Evolutionary conservation across 768 basidiomycete genomes (phyloP), one percentile per base, ranked within the genome.

Genomic region (Dentipellis sp.): DNA sequence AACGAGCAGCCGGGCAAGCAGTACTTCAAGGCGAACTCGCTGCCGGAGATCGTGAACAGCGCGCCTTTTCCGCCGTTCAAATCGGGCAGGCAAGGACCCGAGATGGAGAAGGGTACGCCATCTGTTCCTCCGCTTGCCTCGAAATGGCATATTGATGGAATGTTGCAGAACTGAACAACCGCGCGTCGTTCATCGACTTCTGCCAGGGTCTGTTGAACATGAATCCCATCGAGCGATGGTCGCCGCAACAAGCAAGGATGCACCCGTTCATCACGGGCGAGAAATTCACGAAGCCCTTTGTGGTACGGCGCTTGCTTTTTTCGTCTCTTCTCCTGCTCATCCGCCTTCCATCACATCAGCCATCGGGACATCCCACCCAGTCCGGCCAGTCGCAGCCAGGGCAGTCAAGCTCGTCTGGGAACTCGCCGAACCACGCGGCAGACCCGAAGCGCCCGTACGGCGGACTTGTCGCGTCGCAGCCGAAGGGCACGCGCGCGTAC

Each of bases 201-300:
- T 95, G 94, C 56, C 85, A 90, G 68, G 97, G 97, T 36, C 77
- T 98, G 19, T 77, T 99, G 58, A 87, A 97, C 68, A 73, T 99
- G 72, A 93, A 98, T 66, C 95, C 97, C 16, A 84, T 95, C 55
- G 88, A 91, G 57, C 80, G 97, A 55, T 99, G 97, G 97, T 87
- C 94, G 10, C 95, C 97, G 22, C 93, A 97, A 66, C 94, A 99
- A 71, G 97, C 97, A 39, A 79, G 88, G 51, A 74, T 89, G 65
- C 97, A 99, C 69, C 97, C 97, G 2, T 99, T 98, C 72, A 97
- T 99, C 63, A 97, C 94, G 5, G 95, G 95, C 52, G 97, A 98
- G 71, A 94, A 94, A 67, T 97, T 87, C 66, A 85, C 83, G 6
- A 91, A 89, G 65, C 86, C 91, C 6, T 93, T 87, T 71, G 78